These are phyloP conservation scores for Gonium pectorale DNA, from an alignment of 139 green algal genomes.

Conservation along the genomic window DNA sequence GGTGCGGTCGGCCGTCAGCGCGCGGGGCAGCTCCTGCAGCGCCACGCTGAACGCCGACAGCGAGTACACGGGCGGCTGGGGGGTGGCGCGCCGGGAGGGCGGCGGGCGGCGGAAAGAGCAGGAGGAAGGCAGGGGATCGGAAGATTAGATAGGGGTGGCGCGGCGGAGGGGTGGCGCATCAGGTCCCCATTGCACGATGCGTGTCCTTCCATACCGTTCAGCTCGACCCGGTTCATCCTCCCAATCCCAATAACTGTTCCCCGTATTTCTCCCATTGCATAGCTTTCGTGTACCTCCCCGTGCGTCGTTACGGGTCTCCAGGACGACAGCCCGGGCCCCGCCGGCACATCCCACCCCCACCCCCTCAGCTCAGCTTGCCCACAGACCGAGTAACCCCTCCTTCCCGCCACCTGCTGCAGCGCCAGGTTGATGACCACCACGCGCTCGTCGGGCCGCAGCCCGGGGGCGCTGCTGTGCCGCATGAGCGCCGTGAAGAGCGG, in stretches of 20 bases:
- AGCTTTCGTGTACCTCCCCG: too few relatives aligned
- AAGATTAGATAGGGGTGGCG: not conserved
- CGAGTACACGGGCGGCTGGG: slow-evolving; percentile 30
- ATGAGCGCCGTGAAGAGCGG: slow-evolving; percentile 48
- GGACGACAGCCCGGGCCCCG: too few relatives aligned
- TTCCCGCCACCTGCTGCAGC: slow-evolving; percentile 50
- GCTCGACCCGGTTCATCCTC: too few relatives aligned
- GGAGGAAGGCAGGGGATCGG: not conserved
- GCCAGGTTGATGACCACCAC: slow-evolving; percentile 32
- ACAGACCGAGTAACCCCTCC: not conserved
- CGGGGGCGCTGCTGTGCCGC: slow-evolving; percentile 36
- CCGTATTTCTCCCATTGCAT: too few relatives aligned
- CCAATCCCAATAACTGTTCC: too few relatives aligned
- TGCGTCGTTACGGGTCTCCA: too few relatives aligned
- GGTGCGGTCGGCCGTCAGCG: slow-evolving; percentile 28
- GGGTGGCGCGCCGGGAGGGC: not conserved
- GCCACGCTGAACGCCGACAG: slow-evolving; percentile 51
- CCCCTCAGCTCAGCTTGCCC: not conserved
- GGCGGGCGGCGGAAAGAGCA: too few relatives aligned
- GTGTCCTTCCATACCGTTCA: too few relatives aligned
- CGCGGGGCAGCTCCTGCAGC: slow-evolving; percentile 47
- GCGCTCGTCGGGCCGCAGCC: slow-evolving; percentile 19
- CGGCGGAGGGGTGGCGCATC: too few relatives aligned
- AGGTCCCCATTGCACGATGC: too few relatives aligned
- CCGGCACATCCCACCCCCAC: too few relatives aligned